These are phyloP conservation scores for Coemansia sp. DNA, from an alignment of 192 early-diverging fungal genomes.

Conservation along the genomic window DNA sequence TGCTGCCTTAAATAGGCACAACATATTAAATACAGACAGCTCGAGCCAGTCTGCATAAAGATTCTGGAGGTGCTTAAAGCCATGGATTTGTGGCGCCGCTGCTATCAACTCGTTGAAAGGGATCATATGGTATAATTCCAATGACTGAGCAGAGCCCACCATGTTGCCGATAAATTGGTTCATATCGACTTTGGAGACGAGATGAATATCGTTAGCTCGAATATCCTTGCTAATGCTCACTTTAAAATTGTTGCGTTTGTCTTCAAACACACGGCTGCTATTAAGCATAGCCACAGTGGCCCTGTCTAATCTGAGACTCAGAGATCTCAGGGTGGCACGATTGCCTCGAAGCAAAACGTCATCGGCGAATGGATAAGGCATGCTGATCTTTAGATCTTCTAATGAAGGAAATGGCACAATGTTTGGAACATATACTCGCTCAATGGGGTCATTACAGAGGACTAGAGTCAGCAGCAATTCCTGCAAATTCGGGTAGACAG, in stretches of 20 bases:
- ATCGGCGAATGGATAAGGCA: not conserved
- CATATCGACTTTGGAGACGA: not conserved
- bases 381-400: not conserved
- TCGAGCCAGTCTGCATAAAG: not conserved
- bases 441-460: not conserved
- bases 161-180: not conserved
- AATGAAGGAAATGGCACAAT: not conserved
- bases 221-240: not conserved
- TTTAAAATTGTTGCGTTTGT: not conserved
- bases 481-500: constrained; percentile 2
- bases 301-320: not conserved
- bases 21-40: not conserved
- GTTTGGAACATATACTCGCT: not conserved
- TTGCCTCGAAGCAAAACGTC: not conserved
- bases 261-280: not conserved
- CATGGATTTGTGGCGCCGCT: not conserved
- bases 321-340: not conserved
- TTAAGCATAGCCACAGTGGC: not conserved
- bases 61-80: not conserved
- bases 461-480: not conserved
- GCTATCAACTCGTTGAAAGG: not conserved
- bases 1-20: not conserved
- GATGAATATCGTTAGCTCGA: not conserved
- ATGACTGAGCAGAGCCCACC: not conserved
- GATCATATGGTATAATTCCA: not conserved